phyloP scores from a whole-genome alignment of 768 basidiomycete species.

The Lactarius deliciosus region DNA sequence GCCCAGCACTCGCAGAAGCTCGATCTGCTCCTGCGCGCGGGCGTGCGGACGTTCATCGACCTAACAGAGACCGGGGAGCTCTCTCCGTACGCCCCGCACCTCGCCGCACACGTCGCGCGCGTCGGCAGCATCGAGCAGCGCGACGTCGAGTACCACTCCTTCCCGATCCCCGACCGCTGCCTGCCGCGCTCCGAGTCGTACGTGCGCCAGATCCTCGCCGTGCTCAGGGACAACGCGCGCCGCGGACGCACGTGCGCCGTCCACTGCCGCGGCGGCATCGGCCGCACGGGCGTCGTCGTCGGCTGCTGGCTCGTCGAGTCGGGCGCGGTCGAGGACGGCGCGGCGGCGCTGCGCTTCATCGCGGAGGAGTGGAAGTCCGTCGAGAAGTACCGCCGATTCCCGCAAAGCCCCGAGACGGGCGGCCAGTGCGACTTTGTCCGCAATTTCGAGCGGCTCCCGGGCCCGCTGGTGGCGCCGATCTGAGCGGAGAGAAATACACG shows the following conservation, averaged over 20 bases:
- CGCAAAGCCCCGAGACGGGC: slow-evolving; percentile 77
- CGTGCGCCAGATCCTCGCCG: slow-evolving; percentile 58
- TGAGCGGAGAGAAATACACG: not conserved
- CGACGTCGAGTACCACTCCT: slow-evolving; percentile 71
- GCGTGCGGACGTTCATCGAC: slow-evolving; percentile 80
- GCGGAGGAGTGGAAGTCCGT: slow-evolving; percentile 71
- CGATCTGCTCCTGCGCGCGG: slow-evolving; percentile 66
- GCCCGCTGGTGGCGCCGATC: slow-evolving; percentile 2
- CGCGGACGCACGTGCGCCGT: slow-evolving; percentile 66
- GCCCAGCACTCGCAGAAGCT: slow-evolving; percentile 53
- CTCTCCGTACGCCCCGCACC: slow-evolving; percentile 57
- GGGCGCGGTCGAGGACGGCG: slow-evolving; percentile 58
- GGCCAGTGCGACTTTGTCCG: slow-evolving; percentile 74
- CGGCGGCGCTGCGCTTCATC: slow-evolving; percentile 62
- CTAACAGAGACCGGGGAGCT: slow-evolving; percentile 82
- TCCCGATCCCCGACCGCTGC: slow-evolving; percentile 73
- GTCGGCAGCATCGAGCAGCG: slow-evolving; percentile 51
- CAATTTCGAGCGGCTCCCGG: slow-evolving; percentile 42
- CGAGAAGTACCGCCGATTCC: slow-evolving; percentile 74
- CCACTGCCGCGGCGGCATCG: slow-evolving; percentile 79
- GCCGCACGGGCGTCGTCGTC: slow-evolving; percentile 59
- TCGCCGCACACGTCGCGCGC: slow-evolving; percentile 51
- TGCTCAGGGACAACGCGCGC: slow-evolving; percentile 57
- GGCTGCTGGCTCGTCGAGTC: slow-evolving; percentile 80
- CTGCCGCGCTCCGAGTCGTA: slow-evolving; percentile 59